Base-by-base conservation (phyloP, 1,284 basidiomycete genomes). In the Acaromyces ingoldii region DNA sequence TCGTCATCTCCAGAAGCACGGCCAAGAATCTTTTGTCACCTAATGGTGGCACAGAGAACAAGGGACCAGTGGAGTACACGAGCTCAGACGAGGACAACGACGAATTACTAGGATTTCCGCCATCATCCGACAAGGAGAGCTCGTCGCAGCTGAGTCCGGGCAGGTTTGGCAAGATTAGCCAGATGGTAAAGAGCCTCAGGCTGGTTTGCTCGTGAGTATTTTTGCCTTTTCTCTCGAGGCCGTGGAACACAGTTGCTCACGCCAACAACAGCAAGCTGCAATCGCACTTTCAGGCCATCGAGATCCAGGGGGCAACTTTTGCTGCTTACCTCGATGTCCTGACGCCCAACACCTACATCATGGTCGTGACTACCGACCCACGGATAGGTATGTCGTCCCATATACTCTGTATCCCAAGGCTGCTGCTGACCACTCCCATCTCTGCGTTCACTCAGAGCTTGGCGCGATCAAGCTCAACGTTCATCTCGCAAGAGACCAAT, bases 111-210 rank as follows among this genome's bases (percentile, higher is more conserved):
- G 51, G 50, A 10, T 39, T 40, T 19, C 41, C 38, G n/a, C 40
- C 10, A 21, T 28, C 26, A 10, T 52, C 41, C 6, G 39, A 46
- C n/a, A 17, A 28, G 3, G 19, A 42, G 3, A 53, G 53, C 25
- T 24, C 49, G 24, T 42, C 15, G 11, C 30, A n/a, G 7, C 30
- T 54, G n/a, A 53, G 88, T 63, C 79, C 85, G 7, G 87, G 89
- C 63, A 82, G 93, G 30, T 97, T 95, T 75, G 93, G 97, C 78
- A 88, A 91, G 59, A 92, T 93, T 25, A 91, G 88, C 6, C 91
- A 96, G 75, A 83, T 96, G 55, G 86, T 97, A 78, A 97, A 97
- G 77, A 84, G 85, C 2, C 95, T 97, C 80, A 91, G 95, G 71
- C 84, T 89, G 64, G 85, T 88, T 11, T 95, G 91, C 77, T 82